These are phyloP conservation scores for Quercus robur DNA, from an alignment of 306 rosid genomes.

Conservation along the genomic window DNA sequence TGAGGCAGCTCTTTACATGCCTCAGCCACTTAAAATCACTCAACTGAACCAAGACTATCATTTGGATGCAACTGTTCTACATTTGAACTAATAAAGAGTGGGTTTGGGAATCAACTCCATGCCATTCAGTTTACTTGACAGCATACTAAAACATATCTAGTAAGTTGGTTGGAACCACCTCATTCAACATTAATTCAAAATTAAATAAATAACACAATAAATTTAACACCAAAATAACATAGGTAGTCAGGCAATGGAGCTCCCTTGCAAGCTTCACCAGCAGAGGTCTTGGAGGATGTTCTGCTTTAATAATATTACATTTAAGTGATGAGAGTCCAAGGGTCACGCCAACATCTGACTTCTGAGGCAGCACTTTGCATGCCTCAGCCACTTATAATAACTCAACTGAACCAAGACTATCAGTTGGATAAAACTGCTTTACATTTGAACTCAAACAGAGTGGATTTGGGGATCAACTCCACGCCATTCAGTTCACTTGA, in stretches of 20 bases:
- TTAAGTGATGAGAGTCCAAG: conserved; percentile 13
- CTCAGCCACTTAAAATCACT: conserved; percentile 1
- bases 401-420: neutral
- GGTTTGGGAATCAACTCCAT: neutral
- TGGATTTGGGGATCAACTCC: neutral
- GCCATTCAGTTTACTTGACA: neutral
- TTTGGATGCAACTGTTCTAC: neutral
- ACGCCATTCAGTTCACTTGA: neutral
- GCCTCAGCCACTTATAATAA: conserved; percentile 1
- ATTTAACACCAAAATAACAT: neutral
- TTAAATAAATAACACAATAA: neutral
- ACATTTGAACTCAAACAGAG: neutral
- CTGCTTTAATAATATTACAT: conserved; percentile 28
- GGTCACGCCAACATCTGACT: neutral
- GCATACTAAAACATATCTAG: neutral
- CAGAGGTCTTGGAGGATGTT: conserved; percentile 46
- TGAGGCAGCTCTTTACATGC: conserved; percentile 7
- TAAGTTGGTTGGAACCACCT: neutral
- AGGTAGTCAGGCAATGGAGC: conserved; percentile 23
- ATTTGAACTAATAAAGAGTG: neutral
- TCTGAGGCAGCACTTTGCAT: conserved; percentile 4
- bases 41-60: neutral
- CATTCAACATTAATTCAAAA: neutral
- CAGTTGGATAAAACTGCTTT: neutral
- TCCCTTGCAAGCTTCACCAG: conserved; percentile 48